These are phyloP conservation scores for Naematelia aurantialba DNA, from an alignment of 768 basidiomycete genomes.

Conservation along the genomic window DNA sequence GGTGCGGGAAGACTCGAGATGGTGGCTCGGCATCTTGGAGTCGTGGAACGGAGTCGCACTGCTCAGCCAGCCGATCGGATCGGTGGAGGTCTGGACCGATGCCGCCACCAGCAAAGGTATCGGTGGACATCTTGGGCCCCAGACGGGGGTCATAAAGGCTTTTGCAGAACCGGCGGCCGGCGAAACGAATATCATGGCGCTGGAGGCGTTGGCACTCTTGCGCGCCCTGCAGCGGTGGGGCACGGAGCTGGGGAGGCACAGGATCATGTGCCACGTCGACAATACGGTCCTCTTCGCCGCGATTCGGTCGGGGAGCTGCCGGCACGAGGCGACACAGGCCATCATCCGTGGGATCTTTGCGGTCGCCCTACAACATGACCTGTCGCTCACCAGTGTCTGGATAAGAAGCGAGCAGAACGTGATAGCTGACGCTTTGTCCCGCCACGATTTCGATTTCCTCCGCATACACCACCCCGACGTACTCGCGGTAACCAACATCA, in stretches of 20 bases:
- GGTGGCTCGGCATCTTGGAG: background rate
- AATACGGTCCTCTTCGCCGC: conserved; percentile 12
- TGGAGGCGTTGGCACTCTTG: conserved; percentile 13
- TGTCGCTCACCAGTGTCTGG: too few relatives aligned
- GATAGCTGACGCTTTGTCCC: conserved; percentile 17
- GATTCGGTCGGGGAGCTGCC: background rate
- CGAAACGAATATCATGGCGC: conserved; percentile 15
- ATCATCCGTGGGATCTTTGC: too few relatives aligned
- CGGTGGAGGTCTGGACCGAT: conserved; percentile 14
- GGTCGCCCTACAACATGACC: too few relatives aligned
- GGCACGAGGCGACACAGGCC: background rate
- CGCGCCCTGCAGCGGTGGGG: conserved; percentile 7
- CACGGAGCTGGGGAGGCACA: background rate
- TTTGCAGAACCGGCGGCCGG: background rate
- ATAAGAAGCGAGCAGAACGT: conserved; percentile 10
- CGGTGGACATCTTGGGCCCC: conserved; percentile 12
- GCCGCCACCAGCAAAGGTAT: conserved; percentile 8
- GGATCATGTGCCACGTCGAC: conserved; percentile 14
- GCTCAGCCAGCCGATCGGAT: background rate
- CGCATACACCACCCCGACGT: conserved; percentile 3
- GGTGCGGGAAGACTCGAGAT: too few relatives aligned
- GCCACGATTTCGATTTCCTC: conserved; percentile 4
- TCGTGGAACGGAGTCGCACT: conserved; percentile 2
- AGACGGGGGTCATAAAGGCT: background rate
- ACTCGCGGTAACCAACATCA: background rate